Conservation (phyloP, 768 basidiomycete species). For the Daedalea quercina region DNA sequence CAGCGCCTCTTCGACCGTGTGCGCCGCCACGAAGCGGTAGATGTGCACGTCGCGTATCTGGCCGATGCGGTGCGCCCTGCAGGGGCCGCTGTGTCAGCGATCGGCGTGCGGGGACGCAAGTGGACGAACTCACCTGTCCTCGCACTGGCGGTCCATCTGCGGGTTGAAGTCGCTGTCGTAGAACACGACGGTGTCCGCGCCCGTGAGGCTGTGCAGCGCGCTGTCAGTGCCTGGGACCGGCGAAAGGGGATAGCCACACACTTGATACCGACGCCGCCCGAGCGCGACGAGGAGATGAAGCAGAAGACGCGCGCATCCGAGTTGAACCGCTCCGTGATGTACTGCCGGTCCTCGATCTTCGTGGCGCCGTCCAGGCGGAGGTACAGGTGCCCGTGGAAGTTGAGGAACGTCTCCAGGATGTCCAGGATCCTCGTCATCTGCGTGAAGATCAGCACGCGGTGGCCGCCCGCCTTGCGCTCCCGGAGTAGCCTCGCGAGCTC, state of each 20-base stretch:
- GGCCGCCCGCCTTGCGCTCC: constrained; percentile 80
- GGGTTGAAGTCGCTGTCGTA: constrained; percentile 98
- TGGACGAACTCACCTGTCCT: constrained; percentile 59
- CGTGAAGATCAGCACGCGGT: constrained; percentile 91
- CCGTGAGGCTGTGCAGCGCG: constrained; percentile 51
- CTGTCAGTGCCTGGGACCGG: constrained; percentile 12
- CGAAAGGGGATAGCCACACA: constrained; percentile 29
- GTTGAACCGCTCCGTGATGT: constrained; percentile 84
- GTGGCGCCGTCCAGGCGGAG: constrained; percentile 92
- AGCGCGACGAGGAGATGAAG: constrained; percentile 81
- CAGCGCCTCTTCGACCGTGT: constrained; percentile 95
- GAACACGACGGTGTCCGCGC: constrained; percentile 94
- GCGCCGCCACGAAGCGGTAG: constrained; percentile 84
- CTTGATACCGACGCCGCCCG: constrained; percentile 94
- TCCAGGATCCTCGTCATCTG: constrained; percentile 96
- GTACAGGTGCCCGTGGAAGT: constrained; percentile 89
- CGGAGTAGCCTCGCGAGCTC: constrained; percentile 72
- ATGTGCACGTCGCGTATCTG: constrained; percentile 96
- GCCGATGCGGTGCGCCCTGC: constrained; percentile 94
- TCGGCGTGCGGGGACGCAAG: neutral
- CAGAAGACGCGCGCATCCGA: constrained; percentile 73
- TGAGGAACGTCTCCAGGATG: constrained; percentile 89
- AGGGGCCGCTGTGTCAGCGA: neutral
- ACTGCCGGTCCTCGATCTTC: constrained; percentile 90
- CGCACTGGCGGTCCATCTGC: constrained; percentile 96